A percentile compares a stretch with the other conserved stretches of the same genome.
These are phyloP conservation scores for Reutealis trisperma DNA, from an alignment of 345 rosid genomes.

Conservation along the genomic window DNA sequence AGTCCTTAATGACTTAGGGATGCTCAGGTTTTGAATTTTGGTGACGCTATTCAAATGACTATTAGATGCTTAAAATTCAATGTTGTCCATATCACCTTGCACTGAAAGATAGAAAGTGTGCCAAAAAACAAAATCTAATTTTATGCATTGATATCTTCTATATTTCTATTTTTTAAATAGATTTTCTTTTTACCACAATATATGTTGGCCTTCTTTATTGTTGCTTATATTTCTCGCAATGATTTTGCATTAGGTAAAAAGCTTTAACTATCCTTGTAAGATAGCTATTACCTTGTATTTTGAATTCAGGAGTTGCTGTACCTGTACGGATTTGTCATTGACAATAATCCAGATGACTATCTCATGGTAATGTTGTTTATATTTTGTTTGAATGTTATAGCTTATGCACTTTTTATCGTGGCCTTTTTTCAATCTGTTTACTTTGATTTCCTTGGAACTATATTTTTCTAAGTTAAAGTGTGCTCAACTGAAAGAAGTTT, in stretches of 20 bases:
- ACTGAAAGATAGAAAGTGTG: background rate
- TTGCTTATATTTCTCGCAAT: background rate
- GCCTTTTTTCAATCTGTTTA: background rate
- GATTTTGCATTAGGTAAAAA: background rate
- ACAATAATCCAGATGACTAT: slow-evolving; percentile 84
- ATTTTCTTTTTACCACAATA: background rate
- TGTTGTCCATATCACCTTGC: background rate
- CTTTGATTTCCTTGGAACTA: background rate
- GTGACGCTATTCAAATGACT: background rate
- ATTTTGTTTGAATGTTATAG: background rate
- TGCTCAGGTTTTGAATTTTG: background rate
- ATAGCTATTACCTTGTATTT: slow-evolving; percentile 4
- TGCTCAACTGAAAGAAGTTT: background rate
- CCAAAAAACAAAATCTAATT: background rate
- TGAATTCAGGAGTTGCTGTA: slow-evolving; percentile 77
- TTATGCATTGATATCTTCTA: too few relatives aligned
- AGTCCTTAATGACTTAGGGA: background rate
- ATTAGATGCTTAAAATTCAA: background rate
- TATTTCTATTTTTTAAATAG: background rate
- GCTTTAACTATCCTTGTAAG: background rate
- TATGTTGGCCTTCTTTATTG: background rate
- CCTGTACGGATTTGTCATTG: slow-evolving; percentile 89
- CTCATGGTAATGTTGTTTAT: slow-evolving; percentile 63
- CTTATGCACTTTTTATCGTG: slow-evolving; percentile 7
- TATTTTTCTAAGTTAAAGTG: background rate